Evolutionary conservation across 495 filamentous ascomycete species (phyloP), one percentile per base, ranked within the genome.

Genomic region (Hypoxylon crocopeplum): DNA sequence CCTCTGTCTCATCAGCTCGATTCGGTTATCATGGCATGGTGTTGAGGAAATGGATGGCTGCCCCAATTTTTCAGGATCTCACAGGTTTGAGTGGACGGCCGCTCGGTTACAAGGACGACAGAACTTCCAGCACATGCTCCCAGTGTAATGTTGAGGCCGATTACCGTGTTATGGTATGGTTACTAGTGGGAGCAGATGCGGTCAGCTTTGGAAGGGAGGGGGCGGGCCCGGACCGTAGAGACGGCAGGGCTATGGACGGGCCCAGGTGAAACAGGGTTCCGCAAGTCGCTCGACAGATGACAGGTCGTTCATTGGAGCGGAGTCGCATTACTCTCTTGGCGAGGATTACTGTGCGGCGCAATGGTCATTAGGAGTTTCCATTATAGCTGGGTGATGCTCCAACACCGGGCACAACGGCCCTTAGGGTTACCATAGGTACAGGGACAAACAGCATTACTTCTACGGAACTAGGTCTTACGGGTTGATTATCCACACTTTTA

Each of bases 301-400:
- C 27, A 56, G 40, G 44, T 41, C 25, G 36, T 33, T 59, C 16
- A 64, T 59, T 59, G 40, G 39, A 56, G 29, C 10, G 32, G 44
- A 38, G 45, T 48, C 45, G 32, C 49, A 59, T 47, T 33, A 50
- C 34, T 20, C 38, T 49, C 61, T 59, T 59, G 55, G 55, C 61
- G 17, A 47, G 27, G 54, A 44, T 51, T 55, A 45, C 55, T 54
- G 27, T 30, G 49, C 54, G 61, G 61, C 60, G 38, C 46, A 46
- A 38, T 22, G 61, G 45, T 41, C 45, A 37, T 49, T 40, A 20
- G 38, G 49, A 25, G 42, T 46, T 59, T 64, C 40, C 34, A 59
- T 47, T 56, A 32, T 42, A 56, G 38, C 50, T 59, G 60, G 60
- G 37, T 59, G 20, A 19, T 27, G 51, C 38, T 55, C 40, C 17